phyloP scores from a whole-genome alignment of 306 rosid genomes.

The Vigna angularis region DNA sequence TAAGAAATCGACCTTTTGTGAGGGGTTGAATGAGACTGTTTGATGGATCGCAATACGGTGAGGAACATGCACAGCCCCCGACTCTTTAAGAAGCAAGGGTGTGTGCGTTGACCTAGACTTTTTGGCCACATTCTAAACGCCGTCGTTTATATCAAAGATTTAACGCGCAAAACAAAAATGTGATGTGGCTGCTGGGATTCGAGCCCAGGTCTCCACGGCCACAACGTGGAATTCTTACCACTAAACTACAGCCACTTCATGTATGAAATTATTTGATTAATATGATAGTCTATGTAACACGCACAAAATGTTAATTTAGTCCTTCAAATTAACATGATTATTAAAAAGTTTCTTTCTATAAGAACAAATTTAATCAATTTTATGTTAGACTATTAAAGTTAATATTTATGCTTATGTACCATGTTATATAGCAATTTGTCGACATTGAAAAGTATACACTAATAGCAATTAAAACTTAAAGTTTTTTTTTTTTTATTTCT shows the following conservation, averaged over 20 bases:
- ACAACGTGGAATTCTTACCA: conserved; percentile 62
- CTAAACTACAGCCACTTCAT: conserved; percentile 55
- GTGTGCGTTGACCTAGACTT: conserved; percentile 5
- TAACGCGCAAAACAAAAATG: accelerated
- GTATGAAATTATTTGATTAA: too few relatives aligned
- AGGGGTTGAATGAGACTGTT: neutral
- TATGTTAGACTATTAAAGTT: too few relatives aligned
- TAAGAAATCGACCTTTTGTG: neutral
- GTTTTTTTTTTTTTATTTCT: too few relatives aligned
- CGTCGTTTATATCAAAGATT: neutral
- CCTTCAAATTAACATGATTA: too few relatives aligned
- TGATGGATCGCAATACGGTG: neutral
- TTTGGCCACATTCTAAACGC: neutral
- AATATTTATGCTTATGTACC: too few relatives aligned
- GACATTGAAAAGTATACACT: too few relatives aligned
- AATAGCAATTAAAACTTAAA: too few relatives aligned
- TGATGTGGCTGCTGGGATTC: conserved; percentile 53
- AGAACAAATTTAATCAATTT: too few relatives aligned
- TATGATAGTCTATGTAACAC: accelerated
- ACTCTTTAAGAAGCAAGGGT: neutral
- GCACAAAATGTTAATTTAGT: too few relatives aligned
- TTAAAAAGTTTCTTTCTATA: too few relatives aligned
- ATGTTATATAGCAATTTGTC: too few relatives aligned
- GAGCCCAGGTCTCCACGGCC: conserved; percentile 64
- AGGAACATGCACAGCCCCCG: neutral